Evolutionary conservation across 208 protist genomes (phyloP).

Genomic region (Trypanosoma cruzi): DNA sequence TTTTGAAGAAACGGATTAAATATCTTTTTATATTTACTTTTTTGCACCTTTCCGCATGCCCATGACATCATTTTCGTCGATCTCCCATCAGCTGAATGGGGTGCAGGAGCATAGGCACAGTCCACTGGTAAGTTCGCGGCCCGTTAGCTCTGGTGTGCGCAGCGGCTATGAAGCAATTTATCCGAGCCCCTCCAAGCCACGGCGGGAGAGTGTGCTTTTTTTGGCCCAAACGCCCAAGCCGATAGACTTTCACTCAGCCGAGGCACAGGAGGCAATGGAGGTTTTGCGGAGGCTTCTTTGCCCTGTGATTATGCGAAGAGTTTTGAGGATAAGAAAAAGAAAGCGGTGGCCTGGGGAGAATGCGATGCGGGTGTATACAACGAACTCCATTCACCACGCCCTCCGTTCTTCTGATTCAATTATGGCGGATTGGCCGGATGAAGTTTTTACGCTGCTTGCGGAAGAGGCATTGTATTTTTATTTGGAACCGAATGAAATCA

Average conservation of each 20-base stretch:
- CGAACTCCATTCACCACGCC: slow-evolving; percentile 63
- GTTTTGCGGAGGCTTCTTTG: slow-evolving; percentile 51
- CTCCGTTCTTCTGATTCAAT: slow-evolving; percentile 53
- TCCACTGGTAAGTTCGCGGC: slow-evolving; percentile 17
- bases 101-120: slow-evolving; percentile 25
- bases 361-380: slow-evolving; percentile 62
- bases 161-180: slow-evolving; percentile 2
- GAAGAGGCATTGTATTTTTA: slow-evolving; percentile 56
- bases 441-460: slow-evolving; percentile 54
- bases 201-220: slow-evolving; percentile 5
- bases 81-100: background rate
- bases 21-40: slow-evolving; percentile 1
- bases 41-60: background rate
- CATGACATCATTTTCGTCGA: slow-evolving; percentile 3
- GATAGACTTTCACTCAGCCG: slow-evolving; percentile 45
- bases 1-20: background rate
- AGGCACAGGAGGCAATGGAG: slow-evolving; percentile 43
- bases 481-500: slow-evolving; percentile 49
- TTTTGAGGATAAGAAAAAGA: slow-evolving; percentile 44
- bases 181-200: background rate
- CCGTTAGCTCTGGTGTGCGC: slow-evolving; percentile 7
- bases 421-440: slow-evolving; percentile 64
- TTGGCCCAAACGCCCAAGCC: background rate
- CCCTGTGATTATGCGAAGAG: slow-evolving; percentile 51
- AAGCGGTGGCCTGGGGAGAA: slow-evolving; percentile 38